Conservation (phyloP, 345 rosid species). For the Populus pruinosa region DNA sequence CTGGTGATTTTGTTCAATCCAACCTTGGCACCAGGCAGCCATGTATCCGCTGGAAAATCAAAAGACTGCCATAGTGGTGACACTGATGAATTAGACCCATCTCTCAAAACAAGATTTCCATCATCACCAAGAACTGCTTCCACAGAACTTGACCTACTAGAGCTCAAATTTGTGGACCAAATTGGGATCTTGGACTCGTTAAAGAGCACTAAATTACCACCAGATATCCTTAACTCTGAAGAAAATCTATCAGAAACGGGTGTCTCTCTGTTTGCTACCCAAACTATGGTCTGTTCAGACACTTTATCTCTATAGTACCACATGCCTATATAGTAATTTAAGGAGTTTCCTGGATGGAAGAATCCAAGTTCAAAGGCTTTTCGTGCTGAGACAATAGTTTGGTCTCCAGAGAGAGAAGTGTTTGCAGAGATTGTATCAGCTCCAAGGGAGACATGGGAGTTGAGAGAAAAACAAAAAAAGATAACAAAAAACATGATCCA, state of each 20-base stretch:
- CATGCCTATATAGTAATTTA: conserved; percentile 66
- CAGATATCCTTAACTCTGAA: conserved; percentile 47
- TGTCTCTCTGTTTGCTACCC: conserved; percentile 79
- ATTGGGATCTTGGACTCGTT: conserved; percentile 40
- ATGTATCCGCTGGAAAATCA: conserved; percentile 60
- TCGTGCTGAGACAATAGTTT: conserved; percentile 48
- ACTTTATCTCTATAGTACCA: conserved; percentile 46
- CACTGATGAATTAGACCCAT: conserved; percentile 19
- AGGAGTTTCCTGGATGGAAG: conserved; percentile 50
- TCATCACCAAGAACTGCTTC: conserved; percentile 50
- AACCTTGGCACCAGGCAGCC: conserved; percentile 70
- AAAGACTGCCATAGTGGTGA: conserved; percentile 64
- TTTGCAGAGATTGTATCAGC: conserved; percentile 51
- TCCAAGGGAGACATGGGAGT: conserved; percentile 28
- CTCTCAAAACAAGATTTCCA: conserved; percentile 63
- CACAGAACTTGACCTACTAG: conserved; percentile 21
- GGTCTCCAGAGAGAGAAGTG: conserved; percentile 55
- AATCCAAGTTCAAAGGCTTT: conserved; percentile 61
- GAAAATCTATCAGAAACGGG: conserved; percentile 45
- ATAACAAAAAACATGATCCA: conserved; percentile 26
- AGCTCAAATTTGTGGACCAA: conserved; percentile 67
- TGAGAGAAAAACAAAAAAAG: conserved; percentile 27
- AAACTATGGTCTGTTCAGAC: conserved; percentile 34
- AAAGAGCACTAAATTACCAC: conserved; percentile 65
- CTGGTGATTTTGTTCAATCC: conserved; percentile 40